Evolutionary conservation across 2,329 filamentous ascomycete species (phyloP), one percentile per base, ranked within the genome.

Genomic region (Colletotrichum plurivorum): DNA sequence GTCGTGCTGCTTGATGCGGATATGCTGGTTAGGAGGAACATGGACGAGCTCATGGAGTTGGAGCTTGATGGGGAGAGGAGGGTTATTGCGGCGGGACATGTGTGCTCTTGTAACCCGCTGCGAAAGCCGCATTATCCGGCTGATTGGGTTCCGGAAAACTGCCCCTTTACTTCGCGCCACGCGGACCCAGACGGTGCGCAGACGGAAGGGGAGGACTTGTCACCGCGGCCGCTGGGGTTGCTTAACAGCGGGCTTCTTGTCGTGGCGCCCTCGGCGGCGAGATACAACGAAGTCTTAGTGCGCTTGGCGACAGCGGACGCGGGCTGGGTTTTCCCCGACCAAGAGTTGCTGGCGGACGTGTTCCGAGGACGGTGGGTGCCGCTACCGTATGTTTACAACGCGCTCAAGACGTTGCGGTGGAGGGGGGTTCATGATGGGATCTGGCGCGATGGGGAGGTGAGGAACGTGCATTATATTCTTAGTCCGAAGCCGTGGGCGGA

Each of bases 1-100:
- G 89, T 97, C 39, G 92, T 97, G 41, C 92, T 94, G 81, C 85
- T 97, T 61, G 94, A 97, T 81, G 92, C 91, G 76, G 94, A 97
- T 82, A 97, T 97, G 94, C 82, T 97, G 57, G 90, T 94, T 8
- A 80, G 91, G 72, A 85, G 86, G 75, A 97, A 97, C 80, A 97
- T 97, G 93, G 94, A 97, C 78, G 94, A 97, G 82, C 84, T 97
- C 73, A 97, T 97, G 93, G 89, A 93, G n/a, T 74, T 97, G 57
- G 83, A 88, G 70, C 87, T 97, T 52, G 93, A 95, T 78, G 76
- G 82, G 39, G 74, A 60, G 55, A 64, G 55, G 53, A 85, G 88
- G 52, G 92, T 97, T 39, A 95, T 97, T 79, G 94, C 93, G 1
- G 93, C 94, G 4, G 90, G 90, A 71, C 93, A 95, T 80, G 94